phyloP scores from a whole-genome alignment of 192 early-diverging fungal species.

The Pilaira anomala region DNA sequence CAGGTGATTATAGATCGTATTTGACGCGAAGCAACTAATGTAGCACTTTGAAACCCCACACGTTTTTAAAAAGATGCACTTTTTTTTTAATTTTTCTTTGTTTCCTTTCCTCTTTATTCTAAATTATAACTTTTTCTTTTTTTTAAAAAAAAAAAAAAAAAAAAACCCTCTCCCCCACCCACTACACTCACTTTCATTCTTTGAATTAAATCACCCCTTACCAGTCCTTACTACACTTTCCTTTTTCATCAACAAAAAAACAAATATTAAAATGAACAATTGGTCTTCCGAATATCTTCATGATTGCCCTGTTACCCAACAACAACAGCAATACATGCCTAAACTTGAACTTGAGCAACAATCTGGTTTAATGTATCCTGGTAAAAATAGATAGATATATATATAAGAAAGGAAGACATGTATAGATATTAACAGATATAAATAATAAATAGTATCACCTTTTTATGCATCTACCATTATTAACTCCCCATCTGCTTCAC shows the following conservation, averaged over 20 bases:
- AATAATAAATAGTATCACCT: not conserved
- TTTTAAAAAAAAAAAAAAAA: conserved; percentile 4
- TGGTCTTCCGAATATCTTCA: conserved; percentile 23
- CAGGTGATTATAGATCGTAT: conserved; percentile 1
- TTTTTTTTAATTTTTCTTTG: not conserved
- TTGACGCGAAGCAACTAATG: conserved; percentile 7
- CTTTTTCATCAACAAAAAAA: not conserved
- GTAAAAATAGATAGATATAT: conserved; percentile 11
- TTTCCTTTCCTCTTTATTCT: conserved; percentile 3
- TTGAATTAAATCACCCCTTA: conserved; percentile 11
- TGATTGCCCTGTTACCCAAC: conserved; percentile 15
- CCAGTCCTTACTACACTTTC: not conserved
- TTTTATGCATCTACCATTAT: conserved; percentile 14
- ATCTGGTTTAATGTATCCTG: conserved; percentile 20
- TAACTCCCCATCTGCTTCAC: conserved; percentile 5
- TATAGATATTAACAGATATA: not conserved
- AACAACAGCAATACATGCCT: not conserved
- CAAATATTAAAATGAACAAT: conserved; percentile 18
- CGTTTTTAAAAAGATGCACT: not conserved
- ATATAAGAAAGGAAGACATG: not conserved
- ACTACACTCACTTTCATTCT: conserved; percentile 9
- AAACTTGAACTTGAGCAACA: conserved; percentile 10
- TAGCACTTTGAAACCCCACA: conserved; percentile 8
- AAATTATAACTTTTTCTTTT: not conserved
- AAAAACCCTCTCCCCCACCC: not conserved